phyloP scores from a whole-genome alignment of 176 grass and related monocot genomes.

The Bonia amplexicaulis region DNA sequence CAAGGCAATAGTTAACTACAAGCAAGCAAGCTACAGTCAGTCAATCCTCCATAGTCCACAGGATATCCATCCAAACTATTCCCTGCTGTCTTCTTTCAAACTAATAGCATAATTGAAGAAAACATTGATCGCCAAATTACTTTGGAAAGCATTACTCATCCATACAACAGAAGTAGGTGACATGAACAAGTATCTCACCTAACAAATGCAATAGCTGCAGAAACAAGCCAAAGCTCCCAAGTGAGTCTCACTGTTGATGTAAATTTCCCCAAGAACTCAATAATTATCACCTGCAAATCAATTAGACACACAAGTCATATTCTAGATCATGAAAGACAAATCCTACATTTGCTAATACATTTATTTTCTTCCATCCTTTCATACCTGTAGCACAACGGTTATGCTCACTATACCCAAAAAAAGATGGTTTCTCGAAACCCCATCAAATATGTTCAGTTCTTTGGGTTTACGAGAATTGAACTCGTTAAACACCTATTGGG shows the following conservation, averaged over 20 bases:
- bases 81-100: background rate
- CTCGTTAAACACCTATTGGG: slow-evolving; percentile 77
- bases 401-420: slow-evolving; percentile 59
- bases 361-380: slow-evolving; percentile 11
- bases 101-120: background rate
- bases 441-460: slow-evolving; percentile 73
- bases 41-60: background rate
- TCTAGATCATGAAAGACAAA: slow-evolving; percentile 13
- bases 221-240: slow-evolving; percentile 90
- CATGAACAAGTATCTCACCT: slow-evolving; percentile 44
- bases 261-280: slow-evolving; percentile 96
- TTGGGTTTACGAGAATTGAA: slow-evolving; percentile 92
- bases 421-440: slow-evolving; percentile 71
- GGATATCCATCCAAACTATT: slow-evolving; percentile 7
- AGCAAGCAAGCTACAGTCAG: background rate
- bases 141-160: slow-evolving; percentile 1
- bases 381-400: slow-evolving; percentile 80
- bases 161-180: background rate
- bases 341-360: slow-evolving; percentile 4
- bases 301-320: slow-evolving; percentile 17
- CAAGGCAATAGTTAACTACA: slow-evolving; percentile 19
- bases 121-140: background rate
- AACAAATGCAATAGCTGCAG: slow-evolving; percentile 68
- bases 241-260: slow-evolving; percentile 73
- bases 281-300: slow-evolving; percentile 63